Evolutionary conservation across 768 basidiomycete species (phyloP), one percentile per base, ranked within the genome.

Genomic region (Gyrodon lividus): DNA sequence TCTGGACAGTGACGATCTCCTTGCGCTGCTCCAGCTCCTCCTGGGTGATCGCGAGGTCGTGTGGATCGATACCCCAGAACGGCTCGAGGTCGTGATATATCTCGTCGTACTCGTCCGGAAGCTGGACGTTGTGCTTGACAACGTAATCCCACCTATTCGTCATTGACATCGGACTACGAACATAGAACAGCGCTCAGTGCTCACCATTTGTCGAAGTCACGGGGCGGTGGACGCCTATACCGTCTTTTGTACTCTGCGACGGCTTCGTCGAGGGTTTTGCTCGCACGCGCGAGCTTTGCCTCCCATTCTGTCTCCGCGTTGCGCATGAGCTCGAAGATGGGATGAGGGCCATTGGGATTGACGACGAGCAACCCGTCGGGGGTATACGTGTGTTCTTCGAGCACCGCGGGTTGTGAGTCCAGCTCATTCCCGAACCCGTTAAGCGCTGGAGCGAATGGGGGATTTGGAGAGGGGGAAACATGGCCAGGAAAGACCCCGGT

Each of bases 41-140:
- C 30, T 61, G 68, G 0, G 55, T 48, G 9, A 20, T 40, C 0
- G 57, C 62, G 14, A 74, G 37, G 1, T 62, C 60, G 1, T 39
- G n/a, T 0, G 72, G 72, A 30, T 64, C 56, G 42, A 77, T 57
- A 0, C 69, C 75, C 64, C 65, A 72, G 57, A 65, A 74, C 0
- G 70, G 69, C 22, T 69, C 65, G 8, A 77, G 51, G 46, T 75
- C 68, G 6, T 61, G 54, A 48, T 65, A 57, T 43, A 77, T 77
- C 52, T 75, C 74, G 59, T 78, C 76, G 42, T 78, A 78, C 48
- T 78, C 76, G 52, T 78, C 77, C 14, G 70, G 72, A 1, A 78
- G 64, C 38, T 68, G 71, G 2, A 78, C 68, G 24, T 68, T 54
- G 52, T 78, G 55, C 44, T 57, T 55, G n/a, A 66, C 62, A 6